phyloP scores from a whole-genome alignment of 331 rosid species.

The Rhamnella rubrinervis region DNA sequence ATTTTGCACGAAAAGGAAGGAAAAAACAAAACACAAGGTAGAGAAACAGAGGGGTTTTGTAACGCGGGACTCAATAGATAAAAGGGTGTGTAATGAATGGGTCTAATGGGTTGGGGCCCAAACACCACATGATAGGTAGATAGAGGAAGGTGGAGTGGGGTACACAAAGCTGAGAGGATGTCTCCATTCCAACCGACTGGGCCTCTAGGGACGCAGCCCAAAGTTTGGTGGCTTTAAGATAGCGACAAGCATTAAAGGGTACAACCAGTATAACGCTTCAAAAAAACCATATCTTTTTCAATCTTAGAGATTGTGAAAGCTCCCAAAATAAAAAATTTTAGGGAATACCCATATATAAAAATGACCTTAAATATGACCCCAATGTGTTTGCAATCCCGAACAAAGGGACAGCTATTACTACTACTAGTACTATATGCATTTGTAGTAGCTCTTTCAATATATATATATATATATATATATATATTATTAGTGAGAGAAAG shows the following conservation, averaged over 20 bases:
- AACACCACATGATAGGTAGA: conserved; percentile 6
- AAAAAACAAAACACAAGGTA: background rate
- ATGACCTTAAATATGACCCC: conserved; percentile 23
- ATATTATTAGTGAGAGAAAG: background rate
- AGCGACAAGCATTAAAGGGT: conserved; percentile 38
- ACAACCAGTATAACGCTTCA: conserved; percentile 18
- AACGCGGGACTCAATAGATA: background rate
- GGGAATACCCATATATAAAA: background rate
- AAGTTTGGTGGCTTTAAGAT: conserved; percentile 42
- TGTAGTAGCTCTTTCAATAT: background rate
- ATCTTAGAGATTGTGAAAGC: conserved; percentile 49
- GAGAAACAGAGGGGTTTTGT: background rate
- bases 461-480: background rate
- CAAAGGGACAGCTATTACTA: conserved; percentile 14
- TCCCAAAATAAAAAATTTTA: conserved; percentile 5
- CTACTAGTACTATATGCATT: background rate
- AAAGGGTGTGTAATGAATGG: background rate
- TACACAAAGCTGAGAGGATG: conserved; percentile 12
- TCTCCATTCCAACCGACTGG: conserved; percentile 51
- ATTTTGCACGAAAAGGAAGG: background rate
- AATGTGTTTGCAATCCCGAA: conserved; percentile 22
- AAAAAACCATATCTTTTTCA: conserved; percentile 32
- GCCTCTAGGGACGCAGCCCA: conserved; percentile 36
- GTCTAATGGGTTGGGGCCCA: conserved; percentile 11
- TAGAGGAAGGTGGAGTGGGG: background rate